A percentile compares a stretch with the other conserved stretches of the same genome.
Conservation (phyloP, 768 basidiomycete species). For the Rhizopogon sp. region DNA sequence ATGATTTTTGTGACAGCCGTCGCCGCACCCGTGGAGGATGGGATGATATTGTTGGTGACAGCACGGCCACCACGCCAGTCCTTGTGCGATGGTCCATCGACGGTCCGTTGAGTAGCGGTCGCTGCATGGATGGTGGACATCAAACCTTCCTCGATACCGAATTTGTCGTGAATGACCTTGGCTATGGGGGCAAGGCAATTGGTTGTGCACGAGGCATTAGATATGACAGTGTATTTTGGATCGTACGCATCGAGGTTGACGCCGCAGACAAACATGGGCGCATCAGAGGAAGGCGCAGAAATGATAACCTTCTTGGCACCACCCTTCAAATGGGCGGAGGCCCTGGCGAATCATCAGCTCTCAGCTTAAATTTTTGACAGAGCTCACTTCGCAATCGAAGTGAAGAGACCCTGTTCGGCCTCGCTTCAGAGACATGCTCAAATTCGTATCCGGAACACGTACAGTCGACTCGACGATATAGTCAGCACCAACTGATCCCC, state of each 20-base stretch:
- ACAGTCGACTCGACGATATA: conserved; percentile 93
- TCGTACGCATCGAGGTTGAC: conserved; percentile 91
- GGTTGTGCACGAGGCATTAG: conserved; percentile 96
- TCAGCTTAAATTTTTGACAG: conserved; percentile 1
- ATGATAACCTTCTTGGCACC: conserved; percentile 98
- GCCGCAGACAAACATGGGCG: conserved; percentile 84
- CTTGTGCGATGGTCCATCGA: conserved; percentile 86
- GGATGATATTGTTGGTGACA: conserved; percentile 94
- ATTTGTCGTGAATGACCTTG: conserved; percentile 93
- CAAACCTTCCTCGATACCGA: conserved; percentile 86
- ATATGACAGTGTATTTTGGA: conserved; percentile 77
- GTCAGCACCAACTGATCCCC: conserved; percentile 73
- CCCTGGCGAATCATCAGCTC: conserved; percentile 36
- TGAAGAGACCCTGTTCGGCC: conserved; percentile 75
- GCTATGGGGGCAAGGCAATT: conserved; percentile 95
- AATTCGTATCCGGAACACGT: conserved; percentile 14
- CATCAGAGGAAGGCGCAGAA: conserved; percentile 89
- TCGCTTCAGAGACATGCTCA: background rate
- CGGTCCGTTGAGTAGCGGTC: conserved; percentile 86
- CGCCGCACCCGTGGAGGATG: conserved; percentile 92
- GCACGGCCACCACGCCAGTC: conserved; percentile 93
- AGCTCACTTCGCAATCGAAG: conserved; percentile 75
- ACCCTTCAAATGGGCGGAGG: conserved; percentile 84
- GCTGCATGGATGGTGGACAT: conserved; percentile 96
- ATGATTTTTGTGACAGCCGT: conserved; percentile 97